Conservation (phyloP, 2,329 filamentous ascomycete genomes). For the Aspergillus awamori region DNA sequence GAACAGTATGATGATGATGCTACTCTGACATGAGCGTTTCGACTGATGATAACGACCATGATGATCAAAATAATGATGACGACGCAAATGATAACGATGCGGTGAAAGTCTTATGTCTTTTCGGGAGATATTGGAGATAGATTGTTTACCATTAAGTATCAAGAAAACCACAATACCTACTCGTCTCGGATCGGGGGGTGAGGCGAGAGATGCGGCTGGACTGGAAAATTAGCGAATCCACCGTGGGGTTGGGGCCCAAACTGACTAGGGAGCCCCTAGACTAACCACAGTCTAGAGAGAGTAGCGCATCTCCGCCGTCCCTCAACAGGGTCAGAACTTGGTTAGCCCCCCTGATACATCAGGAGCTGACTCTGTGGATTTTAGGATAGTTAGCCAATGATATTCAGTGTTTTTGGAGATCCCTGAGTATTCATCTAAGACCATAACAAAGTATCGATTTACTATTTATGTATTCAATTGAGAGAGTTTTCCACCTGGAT, state of each 20-base stretch:
- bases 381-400: background rate
- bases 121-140: no score
- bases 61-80: background rate
- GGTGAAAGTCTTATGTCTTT: no score
- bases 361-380: background rate
- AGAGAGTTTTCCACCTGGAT: background rate
- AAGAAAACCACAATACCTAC: no score
- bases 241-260: background rate
- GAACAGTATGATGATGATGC: background rate
- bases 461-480: no score
- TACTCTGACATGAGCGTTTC: background rate
- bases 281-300: background rate
- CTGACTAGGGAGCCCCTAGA: background rate
- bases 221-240: background rate
- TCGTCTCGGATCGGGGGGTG: no score
- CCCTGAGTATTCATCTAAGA: no score
- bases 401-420: no score
- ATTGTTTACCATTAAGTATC: no score
- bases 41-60: background rate
- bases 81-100: background rate
- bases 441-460: no score
- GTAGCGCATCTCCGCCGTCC: background rate
- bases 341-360: background rate
- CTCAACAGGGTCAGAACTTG: no score
- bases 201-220: no score